Conservation (phyloP, 2,329 filamentous ascomycete genomes). For the Pyrenophora graminea region DNA sequence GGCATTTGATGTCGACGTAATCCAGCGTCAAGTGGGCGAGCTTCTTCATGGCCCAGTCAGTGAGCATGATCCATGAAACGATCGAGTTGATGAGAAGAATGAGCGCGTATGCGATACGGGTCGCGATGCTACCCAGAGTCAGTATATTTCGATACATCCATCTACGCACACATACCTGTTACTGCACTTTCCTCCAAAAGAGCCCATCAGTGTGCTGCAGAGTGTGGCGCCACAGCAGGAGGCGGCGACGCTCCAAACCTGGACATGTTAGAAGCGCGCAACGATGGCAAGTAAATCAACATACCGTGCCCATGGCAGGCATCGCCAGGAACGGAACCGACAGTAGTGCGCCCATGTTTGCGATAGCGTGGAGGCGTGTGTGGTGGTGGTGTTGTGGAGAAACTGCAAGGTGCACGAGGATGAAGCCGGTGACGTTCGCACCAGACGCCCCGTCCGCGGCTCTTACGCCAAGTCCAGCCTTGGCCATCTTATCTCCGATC, state of each 20-base stretch:
- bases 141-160: constrained; percentile 3
- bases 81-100: constrained; percentile 97
- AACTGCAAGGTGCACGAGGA: constrained; percentile 16
- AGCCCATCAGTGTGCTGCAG: constrained; percentile 92
- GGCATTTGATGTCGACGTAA: constrained; percentile 92
- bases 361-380: constrained; percentile 14
- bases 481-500: constrained; percentile 29
- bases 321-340: constrained; percentile 88
- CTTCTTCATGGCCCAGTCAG: constrained; percentile 96
- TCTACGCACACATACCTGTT: constrained; percentile 67
- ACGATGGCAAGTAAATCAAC: constrained; percentile 41
- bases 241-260: constrained; percentile 77
- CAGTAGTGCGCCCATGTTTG: constrained; percentile 82
- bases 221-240: constrained; percentile 97
- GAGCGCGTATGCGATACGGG: constrained; percentile 93
- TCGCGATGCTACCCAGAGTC: constrained; percentile 72
- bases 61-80: constrained; percentile 98
- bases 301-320: constrained; percentile 82
- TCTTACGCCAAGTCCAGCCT: constrained; percentile 15
- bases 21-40: constrained; percentile 89
- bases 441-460: constrained; percentile 13
- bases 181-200: constrained; percentile 87
- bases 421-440: constrained; percentile 21
- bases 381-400: constrained; percentile 15
- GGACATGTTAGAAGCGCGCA: constrained; percentile 31